Evolutionary conservation across 2,329 filamentous ascomycete genomes (phyloP), one percentile per base, ranked within the genome.

Genomic region (Diplodia sapinea): DNA sequence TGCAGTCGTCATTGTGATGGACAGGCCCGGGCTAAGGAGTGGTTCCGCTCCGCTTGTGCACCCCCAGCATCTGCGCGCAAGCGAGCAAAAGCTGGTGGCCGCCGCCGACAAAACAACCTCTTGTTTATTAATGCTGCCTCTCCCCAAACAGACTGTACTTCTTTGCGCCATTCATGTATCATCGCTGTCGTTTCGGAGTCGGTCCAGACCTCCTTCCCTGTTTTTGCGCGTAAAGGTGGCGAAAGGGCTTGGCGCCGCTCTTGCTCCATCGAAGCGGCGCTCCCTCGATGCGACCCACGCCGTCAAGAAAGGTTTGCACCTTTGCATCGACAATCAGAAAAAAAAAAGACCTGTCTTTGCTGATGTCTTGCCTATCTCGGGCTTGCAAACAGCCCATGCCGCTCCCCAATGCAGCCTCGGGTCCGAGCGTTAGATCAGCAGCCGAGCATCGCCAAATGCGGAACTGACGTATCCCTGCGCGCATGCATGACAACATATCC

Each of bases 391-490:
- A 47, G 43, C 17, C 17, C 40, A 47, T 26, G 26, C 26, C 26
- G 4, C 26, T 15, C 40, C 40, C 40, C 2, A 43, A 17, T 43
- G 40, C 12, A 36, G 51, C 15, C 29, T 17, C 29, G 8, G 51
- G 31, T 55, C 51, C 15, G 15, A 13, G n/a, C 26, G 17, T 43
- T 43, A 49, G 56, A 61, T 61, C 56, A 61, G 56, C 56, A 26
- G 2, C 43, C n/a, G n/a, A 47, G 43, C n/a, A 47, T n/a, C 8
- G 8, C 40, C 51, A 47, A 26, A 49, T n/a, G 15, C 7, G n/a
- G 47, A 63, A 38, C 59, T 51, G 59, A 51, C 47, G 59, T 63
- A 38, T 26, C 13, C 36, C 36, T 38, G 23, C 59, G 15, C n/a
- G 29, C 57, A 15, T 62, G 57, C 57, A 13, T 33, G 8, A 23